These are phyloP conservation scores for Tulasnella sp. DNA, from an alignment of 768 basidiomycete species.

Conservation along the genomic window DNA sequence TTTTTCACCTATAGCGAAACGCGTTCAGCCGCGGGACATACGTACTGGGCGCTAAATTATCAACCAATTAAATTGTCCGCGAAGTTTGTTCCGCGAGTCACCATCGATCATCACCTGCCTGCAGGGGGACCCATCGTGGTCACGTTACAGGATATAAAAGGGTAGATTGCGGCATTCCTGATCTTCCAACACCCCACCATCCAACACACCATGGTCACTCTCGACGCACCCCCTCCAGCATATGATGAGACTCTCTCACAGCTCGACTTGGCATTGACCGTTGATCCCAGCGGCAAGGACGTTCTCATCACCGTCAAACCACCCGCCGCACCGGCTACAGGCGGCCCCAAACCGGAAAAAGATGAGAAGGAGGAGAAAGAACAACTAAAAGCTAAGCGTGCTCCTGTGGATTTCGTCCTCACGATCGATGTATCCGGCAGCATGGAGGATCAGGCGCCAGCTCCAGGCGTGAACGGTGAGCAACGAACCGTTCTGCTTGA, in stretches of 20 bases:
- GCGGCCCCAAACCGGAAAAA: neutral
- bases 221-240: neutral
- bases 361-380: neutral
- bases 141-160: neutral
- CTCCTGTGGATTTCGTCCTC: constrained; percentile 22
- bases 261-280: neutral
- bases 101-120: neutral
- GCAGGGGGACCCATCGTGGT: neutral
- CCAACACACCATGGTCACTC: neutral
- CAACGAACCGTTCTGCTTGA: neutral
- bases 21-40: no score
- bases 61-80: neutral
- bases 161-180: neutral
- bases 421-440: constrained; percentile 22
- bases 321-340: neutral
- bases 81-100: neutral
- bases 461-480: constrained; percentile 20
- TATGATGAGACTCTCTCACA: neutral
- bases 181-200: neutral
- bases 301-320: constrained; percentile 10
- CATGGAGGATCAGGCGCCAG: constrained; percentile 19
- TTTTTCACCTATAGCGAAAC: no score
- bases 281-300: constrained; percentile 1
- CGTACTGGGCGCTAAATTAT: no score
- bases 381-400: neutral